phyloP scores from a whole-genome alignment of 371 early-diverging fungal genomes.

The Mucor sp. region DNA sequence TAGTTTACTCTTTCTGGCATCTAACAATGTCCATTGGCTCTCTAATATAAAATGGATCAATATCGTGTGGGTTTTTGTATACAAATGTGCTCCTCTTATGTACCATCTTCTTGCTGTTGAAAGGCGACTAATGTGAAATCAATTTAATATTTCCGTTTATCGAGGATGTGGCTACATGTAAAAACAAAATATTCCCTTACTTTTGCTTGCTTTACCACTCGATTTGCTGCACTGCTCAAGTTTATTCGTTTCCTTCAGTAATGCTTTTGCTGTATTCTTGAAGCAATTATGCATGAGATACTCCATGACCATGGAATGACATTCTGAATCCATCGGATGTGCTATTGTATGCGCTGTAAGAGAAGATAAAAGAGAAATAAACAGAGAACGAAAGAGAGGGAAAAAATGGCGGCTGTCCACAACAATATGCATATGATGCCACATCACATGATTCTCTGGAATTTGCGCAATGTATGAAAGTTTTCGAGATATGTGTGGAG shows the following conservation, averaged over 20 bases:
- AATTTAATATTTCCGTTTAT: not conserved
- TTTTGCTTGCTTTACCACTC: not conserved
- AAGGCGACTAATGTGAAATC: not conserved
- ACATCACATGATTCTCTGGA: not conserved
- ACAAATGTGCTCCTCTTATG: not conserved
- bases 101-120: not conserved
- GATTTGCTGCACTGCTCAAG: constrained; percentile 6
- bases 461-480: not conserved
- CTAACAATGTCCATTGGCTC: constrained; percentile 33
- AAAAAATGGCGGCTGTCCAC: not conserved
- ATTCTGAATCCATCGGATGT: constrained; percentile 22
- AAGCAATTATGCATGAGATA: constrained; percentile 65
- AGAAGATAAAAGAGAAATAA: not conserved
- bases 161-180: not conserved
- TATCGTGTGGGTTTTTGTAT: not conserved
- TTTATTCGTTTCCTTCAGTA: constrained; percentile 49
- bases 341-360: not conserved
- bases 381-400: not conserved
- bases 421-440: too few species aligned
- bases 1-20: constrained; percentile 43
- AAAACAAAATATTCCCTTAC: not conserved
- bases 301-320: constrained; percentile 40
- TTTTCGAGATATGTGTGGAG: too few species aligned
- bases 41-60: constrained; percentile 3
- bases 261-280: constrained; percentile 64